phyloP scores from a whole-genome alignment of 305 asterid species.

The Rubia occidens region DNA sequence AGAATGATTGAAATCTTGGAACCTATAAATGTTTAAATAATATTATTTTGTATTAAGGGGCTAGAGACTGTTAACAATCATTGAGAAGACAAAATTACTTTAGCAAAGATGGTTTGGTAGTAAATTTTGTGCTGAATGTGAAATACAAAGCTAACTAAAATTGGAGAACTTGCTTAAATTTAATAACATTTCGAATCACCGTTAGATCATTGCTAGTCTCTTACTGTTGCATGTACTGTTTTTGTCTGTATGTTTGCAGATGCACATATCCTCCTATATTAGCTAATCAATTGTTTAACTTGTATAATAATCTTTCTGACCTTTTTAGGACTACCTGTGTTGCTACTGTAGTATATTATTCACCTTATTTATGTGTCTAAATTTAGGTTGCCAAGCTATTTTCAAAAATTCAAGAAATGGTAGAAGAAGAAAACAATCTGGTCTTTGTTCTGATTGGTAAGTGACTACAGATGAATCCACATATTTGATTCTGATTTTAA shows the following conservation, averaged over 20 bases:
- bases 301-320: not conserved
- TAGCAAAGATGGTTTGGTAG: not conserved
- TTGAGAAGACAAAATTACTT: not conserved
- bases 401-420: conserved; percentile 94
- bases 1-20: not conserved
- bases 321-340: not conserved
- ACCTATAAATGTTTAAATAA: not conserved
- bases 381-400: conserved; percentile 87
- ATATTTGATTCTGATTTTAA: conserved; percentile 11
- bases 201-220: not conserved
- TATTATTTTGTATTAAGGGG: not conserved
- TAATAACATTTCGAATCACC: not conserved
- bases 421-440: conserved; percentile 87
- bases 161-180: not conserved
- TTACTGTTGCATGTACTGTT: not conserved
- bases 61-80: not conserved
- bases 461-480: conserved; percentile 21
- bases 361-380: conserved; percentile 10
- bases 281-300: not conserved
- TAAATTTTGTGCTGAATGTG: not conserved
- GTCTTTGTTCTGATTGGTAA: conserved; percentile 96
- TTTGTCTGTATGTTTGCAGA: not conserved
- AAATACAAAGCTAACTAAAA: not conserved
- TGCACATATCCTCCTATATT: not conserved
- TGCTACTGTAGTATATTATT: conserved; percentile 3